Conservation (phyloP, 495 filamentous ascomycete species). For the Annulohypoxylon maeteangense region DNA sequence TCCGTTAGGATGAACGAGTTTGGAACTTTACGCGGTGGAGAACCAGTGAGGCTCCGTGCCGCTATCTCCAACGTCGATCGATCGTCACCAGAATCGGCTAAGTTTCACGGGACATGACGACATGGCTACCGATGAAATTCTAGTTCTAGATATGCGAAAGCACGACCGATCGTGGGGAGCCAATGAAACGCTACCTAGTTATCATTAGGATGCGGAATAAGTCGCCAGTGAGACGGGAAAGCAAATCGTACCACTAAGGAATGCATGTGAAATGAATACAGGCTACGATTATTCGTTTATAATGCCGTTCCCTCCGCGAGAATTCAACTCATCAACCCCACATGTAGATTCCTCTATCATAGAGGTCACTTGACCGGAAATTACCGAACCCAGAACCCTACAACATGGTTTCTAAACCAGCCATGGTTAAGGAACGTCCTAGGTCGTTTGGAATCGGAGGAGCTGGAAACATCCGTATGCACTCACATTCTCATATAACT, state of each 20-base stretch:
- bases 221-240: constrained; percentile 20
- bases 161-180: not conserved
- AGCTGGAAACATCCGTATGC: constrained; percentile 48
- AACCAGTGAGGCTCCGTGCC: constrained; percentile 23
- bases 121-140: constrained; percentile 2
- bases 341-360: not conserved
- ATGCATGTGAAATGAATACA: constrained; percentile 9
- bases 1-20: constrained; percentile 6
- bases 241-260: constrained; percentile 17
- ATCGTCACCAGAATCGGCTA: constrained; percentile 26
- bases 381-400: not conserved
- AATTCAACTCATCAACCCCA: not conserved
- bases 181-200: constrained; percentile 31
- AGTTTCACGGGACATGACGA: constrained; percentile 31
- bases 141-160: constrained; percentile 25
- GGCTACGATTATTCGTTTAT: constrained; percentile 11
- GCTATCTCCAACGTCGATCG: constrained; percentile 37
- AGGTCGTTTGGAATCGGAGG: constrained; percentile 50
- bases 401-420: not conserved
- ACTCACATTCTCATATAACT: not conserved
- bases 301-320: not conserved
- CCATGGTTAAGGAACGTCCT: constrained; percentile 30
- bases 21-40: not conserved
- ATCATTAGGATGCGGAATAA: constrained; percentile 23
- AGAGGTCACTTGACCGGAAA: not conserved